phyloP scores from a whole-genome alignment of 139 green algal genomes.

The Desmodesmus armatus region DNA sequence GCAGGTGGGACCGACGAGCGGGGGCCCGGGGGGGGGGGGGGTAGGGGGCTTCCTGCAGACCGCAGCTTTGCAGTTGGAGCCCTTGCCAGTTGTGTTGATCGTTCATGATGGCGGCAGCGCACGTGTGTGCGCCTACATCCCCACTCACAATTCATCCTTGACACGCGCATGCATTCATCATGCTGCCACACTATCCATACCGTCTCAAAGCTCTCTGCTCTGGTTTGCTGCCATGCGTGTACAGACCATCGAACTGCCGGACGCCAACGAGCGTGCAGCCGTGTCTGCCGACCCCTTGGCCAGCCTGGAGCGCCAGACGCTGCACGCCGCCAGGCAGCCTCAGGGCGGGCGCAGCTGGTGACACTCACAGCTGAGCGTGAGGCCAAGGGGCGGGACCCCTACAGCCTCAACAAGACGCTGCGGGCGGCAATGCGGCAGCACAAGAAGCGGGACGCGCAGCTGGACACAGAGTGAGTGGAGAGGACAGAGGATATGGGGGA shows the following conservation, averaged over 20 bases:
- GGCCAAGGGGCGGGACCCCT: slow-evolving; percentile 58
- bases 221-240: too few relatives aligned
- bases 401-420: slow-evolving; percentile 69
- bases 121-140: too few relatives aligned
- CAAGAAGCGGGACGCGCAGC: slow-evolving; percentile 43
- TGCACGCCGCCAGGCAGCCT: slow-evolving; percentile 19
- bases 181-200: too few relatives aligned
- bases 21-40: too few relatives aligned
- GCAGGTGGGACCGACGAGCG: too few relatives aligned
- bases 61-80: neutral
- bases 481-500: neutral
- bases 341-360: slow-evolving; percentile 14
- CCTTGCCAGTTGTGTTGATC: too few relatives aligned
- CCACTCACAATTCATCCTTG: too few relatives aligned
- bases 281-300: slow-evolving; percentile 31
- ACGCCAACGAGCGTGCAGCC: slow-evolving; percentile 21
- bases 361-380: slow-evolving; percentile 36
- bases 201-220: too few relatives aligned
- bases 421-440: slow-evolving; percentile 48
- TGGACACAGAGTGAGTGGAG: slow-evolving; percentile 43
- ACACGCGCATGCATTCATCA: neutral
- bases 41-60: neutral
- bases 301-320: slow-evolving; percentile 23
- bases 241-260: slow-evolving; percentile 35
- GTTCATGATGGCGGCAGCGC: too few relatives aligned